Percentiles rank a stretch among this genome's conserved stretches.
Conservation (phyloP, 805 yeast genomes). For the Yamadazyma scolyti region DNA sequence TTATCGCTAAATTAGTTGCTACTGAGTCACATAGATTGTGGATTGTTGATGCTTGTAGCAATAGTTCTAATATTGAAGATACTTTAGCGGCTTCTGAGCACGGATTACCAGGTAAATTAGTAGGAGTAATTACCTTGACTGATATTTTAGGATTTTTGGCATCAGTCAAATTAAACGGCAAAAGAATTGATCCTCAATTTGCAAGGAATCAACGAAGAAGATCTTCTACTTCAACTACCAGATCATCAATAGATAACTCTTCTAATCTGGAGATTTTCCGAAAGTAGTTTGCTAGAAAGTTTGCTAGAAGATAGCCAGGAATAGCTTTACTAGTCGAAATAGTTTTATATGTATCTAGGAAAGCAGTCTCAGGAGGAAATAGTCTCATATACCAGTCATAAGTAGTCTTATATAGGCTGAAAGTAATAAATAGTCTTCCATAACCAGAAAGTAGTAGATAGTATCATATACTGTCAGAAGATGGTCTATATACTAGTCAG, state of each 20-base stretch:
- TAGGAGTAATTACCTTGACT: constrained; percentile 90
- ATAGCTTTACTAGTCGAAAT: too few species aligned
- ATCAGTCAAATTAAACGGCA: constrained; percentile 56
- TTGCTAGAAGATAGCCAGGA: too few species aligned
- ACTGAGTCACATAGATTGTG: constrained; percentile 88
- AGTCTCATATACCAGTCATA: too few species aligned
- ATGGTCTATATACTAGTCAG: too few species aligned
- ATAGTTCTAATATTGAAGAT: constrained; percentile 11
- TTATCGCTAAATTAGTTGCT: constrained; percentile 92
- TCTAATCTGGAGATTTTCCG: constrained; percentile 9
- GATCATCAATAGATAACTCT: constrained; percentile 11
- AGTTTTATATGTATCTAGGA: too few species aligned
- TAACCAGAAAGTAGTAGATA: too few species aligned
- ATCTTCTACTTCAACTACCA: constrained; percentile 35
- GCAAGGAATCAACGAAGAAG: constrained; percentile 90
- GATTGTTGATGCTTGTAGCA: constrained; percentile 53
- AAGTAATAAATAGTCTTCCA: too few species aligned
- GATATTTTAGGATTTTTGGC: constrained; percentile 85
- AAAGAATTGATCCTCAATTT: constrained; percentile 72
- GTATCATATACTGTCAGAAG: too few species aligned
- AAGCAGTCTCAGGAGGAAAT: too few species aligned
- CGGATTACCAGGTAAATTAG: constrained; percentile 72
- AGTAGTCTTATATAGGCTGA: too few species aligned
- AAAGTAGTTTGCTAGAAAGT: too few species aligned
- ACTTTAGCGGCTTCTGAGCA: constrained; percentile 10